Conservation (phyloP, 441 rosid species). For the Eutrema salsugineum region DNA sequence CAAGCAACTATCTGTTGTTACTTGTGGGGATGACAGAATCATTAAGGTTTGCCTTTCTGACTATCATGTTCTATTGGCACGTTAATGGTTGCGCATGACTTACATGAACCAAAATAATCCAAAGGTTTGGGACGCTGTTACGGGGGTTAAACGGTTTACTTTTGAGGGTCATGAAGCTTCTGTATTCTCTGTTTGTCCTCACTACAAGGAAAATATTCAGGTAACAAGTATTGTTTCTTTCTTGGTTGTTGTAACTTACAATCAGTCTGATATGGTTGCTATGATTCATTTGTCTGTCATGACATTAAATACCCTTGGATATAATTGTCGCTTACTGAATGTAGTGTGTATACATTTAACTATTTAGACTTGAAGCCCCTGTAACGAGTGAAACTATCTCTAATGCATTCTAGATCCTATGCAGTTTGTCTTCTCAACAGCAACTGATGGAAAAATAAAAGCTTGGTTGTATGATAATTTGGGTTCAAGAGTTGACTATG, state of each 20-base stretch:
- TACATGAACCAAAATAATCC: constrained; percentile 2
- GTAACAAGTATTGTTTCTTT: not conserved
- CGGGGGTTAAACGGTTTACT: constrained; percentile 3
- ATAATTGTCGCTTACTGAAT: not conserved
- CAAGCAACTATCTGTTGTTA: constrained; percentile 2
- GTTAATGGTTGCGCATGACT: not conserved
- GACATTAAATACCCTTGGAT: not conserved
- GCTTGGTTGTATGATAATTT: constrained; percentile 78
- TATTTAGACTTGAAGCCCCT: not conserved
- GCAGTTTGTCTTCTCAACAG: constrained; percentile 86
- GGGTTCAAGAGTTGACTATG: constrained; percentile 88
- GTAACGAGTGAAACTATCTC: not conserved
- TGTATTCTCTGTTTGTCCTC: constrained; percentile 1
- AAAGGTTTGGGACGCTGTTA: constrained; percentile 13
- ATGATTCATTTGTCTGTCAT: not conserved
- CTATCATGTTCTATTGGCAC: not conserved
- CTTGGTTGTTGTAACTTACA: not conserved
- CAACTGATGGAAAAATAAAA: constrained; percentile 83
- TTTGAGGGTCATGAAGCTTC: constrained; percentile 20
- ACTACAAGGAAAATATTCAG: constrained; percentile 7
- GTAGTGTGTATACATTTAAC: not conserved
- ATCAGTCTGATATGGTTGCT: not conserved
- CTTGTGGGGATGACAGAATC: constrained; percentile 10
- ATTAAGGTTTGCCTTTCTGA: constrained; percentile 8
- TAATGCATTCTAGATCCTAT: not conserved